Base-by-base conservation (phyloP, 805 yeast genomes). In the Dipodascus geniculatus region DNA sequence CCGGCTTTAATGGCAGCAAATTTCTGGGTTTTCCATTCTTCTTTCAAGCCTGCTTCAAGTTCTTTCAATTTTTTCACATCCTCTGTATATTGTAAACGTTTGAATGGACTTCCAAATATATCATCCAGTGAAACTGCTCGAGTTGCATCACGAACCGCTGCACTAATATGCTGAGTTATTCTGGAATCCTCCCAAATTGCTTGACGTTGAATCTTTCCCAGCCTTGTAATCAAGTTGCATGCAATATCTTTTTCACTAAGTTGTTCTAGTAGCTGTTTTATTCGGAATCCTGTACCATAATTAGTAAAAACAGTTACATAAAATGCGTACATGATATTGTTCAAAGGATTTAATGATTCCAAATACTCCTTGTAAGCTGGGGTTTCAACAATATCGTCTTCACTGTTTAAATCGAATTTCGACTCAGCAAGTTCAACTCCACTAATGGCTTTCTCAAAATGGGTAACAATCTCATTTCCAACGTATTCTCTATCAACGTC, bases 131-230 rank as follows among this genome's bases (percentile, higher is more conserved):
- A 22, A 9, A 56, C 28, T 17, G 63, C 58, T n/a, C 51, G 49
- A 4, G 61, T 54, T 1, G 63, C 63, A 22, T 55, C 60, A n/a
- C 52, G 51, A 42, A 60, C 51, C 3, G 24, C 42, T 20, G 38
- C 22, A 1, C 57, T 49, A 4, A 58, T 20, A 4, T 56, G 56
- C n/a, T 52, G 53, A 4, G 55, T 42, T 23, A 55, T 44, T 33
- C 52, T 22, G 3, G 57, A 51, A 17, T 64, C 68, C 48, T 62
- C 63, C 65, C 64, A 61, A 9, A 64, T 48, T 23, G 62, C 61
- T 54, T 60, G 57, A 9, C 66, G 51, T 51, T 65, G 64, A 14
- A 65, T 52, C 8, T 24, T 38, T n/a, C 63, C 63, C 16, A 65
- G 49, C 22, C 60, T 52, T 9, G 51, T 48, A 22, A 65, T 51